phyloP scores from a whole-genome alignment of 1,284 basidiomycete genomes.

The Sphagnurus paluster region DNA sequence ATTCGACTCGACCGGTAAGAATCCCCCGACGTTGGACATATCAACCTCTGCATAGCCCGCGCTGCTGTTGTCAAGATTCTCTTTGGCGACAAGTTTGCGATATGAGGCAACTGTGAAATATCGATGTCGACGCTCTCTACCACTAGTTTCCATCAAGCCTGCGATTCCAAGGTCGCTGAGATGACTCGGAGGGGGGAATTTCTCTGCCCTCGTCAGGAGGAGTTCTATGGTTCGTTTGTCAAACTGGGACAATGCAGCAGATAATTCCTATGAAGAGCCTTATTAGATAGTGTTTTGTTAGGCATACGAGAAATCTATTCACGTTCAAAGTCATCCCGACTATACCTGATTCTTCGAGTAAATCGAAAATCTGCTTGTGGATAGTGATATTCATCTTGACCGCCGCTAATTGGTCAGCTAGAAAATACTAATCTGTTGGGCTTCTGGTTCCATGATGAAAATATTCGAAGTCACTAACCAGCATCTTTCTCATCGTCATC shows the following conservation, averaged over 20 bases:
- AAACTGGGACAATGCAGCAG: constrained; percentile 61
- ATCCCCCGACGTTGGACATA: constrained; percentile 52
- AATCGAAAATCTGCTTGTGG: constrained; percentile 72
- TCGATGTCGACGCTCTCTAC: constrained; percentile 77
- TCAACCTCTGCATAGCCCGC: constrained; percentile 46
- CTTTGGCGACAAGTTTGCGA: constrained; percentile 51
- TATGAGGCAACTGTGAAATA: constrained; percentile 73
- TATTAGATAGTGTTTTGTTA: constrained; percentile 14
- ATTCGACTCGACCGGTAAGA: constrained; percentile 39
- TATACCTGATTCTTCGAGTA: constrained; percentile 64
- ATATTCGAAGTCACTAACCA: constrained; percentile 21
- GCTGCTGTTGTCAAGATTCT: constrained; percentile 53
- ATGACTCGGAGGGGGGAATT: constrained; percentile 62
- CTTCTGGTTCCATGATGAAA: background rate
- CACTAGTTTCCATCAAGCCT: constrained; percentile 71
- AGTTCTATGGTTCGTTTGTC: constrained; percentile 79
- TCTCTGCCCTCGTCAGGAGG: constrained; percentile 68
- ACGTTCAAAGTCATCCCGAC: constrained; percentile 74
- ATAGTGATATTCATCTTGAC: constrained; percentile 65
- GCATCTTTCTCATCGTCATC: constrained; percentile 41
- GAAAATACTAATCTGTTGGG: constrained; percentile 3
- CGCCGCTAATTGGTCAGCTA: constrained; percentile 35
- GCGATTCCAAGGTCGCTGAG: constrained; percentile 68
- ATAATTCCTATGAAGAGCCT: constrained; percentile 57
- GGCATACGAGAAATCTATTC: constrained; percentile 18